Evolutionary conservation across 2,329 filamentous ascomycete species (phyloP).

Genomic region (Trichoderma sp.): DNA sequence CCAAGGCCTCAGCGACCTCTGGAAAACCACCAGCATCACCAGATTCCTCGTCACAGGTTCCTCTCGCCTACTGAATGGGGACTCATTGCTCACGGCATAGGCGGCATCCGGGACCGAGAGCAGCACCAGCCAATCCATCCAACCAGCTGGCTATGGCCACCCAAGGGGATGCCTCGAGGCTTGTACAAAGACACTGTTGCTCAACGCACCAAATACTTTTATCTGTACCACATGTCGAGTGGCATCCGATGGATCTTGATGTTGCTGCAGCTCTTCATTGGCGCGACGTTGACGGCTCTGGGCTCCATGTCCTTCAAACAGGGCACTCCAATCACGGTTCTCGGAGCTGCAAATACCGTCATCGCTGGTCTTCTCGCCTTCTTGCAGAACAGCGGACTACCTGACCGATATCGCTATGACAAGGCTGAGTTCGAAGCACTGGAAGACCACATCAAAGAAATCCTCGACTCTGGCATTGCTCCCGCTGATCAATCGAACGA

Average conservation of each 20-base stretch:
- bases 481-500: slow-evolving; percentile 48
- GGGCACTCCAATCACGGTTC: slow-evolving; percentile 51
- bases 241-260: slow-evolving; percentile 51
- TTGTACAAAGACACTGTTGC: slow-evolving; percentile 54
- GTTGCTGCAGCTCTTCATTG: slow-evolving; percentile 54
- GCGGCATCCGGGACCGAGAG: slow-evolving; percentile 52
- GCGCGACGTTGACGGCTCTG: slow-evolving; percentile 55
- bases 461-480: slow-evolving; percentile 54
- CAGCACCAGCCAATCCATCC: slow-evolving; percentile 48
- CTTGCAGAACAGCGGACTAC: slow-evolving; percentile 58
- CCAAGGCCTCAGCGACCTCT: slow-evolving; percentile 26
- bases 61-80: slow-evolving; percentile 52
- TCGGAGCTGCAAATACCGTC: slow-evolving; percentile 56
- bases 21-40: slow-evolving; percentile 30
- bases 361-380: slow-evolving; percentile 55
- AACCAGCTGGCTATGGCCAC: slow-evolving; percentile 50
- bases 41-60: slow-evolving; percentile 43
- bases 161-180: slow-evolving; percentile 52
- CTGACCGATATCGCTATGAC: slow-evolving; percentile 55
- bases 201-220: slow-evolving; percentile 50
- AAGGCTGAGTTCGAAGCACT: slow-evolving; percentile 54
- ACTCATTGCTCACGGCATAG: slow-evolving; percentile 52
- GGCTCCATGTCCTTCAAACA: slow-evolving; percentile 47
- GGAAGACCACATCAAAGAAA: slow-evolving; percentile 55
- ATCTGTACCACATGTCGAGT: slow-evolving; percentile 50